These are phyloP conservation scores for Ceratopteris richardii DNA, from an alignment of 75 land plant genomes.

Conservation along the genomic window DNA sequence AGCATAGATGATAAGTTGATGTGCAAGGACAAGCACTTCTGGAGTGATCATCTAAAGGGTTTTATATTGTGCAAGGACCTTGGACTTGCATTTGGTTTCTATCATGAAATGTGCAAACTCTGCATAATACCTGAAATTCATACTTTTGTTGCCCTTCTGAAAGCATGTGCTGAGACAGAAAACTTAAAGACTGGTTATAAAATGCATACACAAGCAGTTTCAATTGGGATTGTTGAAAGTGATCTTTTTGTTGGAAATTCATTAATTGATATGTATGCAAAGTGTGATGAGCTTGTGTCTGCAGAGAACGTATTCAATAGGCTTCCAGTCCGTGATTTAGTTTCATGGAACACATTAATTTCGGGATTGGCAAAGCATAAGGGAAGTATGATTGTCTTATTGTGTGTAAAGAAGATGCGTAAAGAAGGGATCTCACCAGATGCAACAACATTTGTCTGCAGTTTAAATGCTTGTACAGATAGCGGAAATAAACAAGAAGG, in stretches of 20 bases:
- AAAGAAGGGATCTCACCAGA: slow-evolving; percentile 3
- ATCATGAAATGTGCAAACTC: no score
- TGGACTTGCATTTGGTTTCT: no score
- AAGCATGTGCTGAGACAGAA: slow-evolving; percentile 26
- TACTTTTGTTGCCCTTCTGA: slow-evolving; percentile 45
- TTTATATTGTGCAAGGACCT: no score
- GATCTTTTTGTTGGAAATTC: slow-evolving; percentile 29
- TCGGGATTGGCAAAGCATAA: slow-evolving; percentile 6
- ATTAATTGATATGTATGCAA: slow-evolving; percentile 17
- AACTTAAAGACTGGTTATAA: slow-evolving; percentile 7
- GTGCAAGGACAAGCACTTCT: no score
- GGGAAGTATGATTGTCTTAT: not conserved
- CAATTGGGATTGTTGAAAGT: slow-evolving; percentile 22
- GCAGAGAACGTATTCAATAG: slow-evolving; percentile 8
- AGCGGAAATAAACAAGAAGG: not conserved
- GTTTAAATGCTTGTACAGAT: not conserved
- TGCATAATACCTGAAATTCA: slow-evolving; percentile 26
- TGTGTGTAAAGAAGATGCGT: not conserved
- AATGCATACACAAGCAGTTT: slow-evolving; percentile 35
- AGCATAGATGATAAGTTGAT: no score
- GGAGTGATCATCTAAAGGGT: no score
- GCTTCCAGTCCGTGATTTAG: slow-evolving; percentile 3
- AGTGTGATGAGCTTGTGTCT: not conserved
- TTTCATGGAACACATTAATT: slow-evolving; percentile 17
- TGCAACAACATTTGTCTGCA: slow-evolving; percentile 4